Evolutionary conservation across 257 asterid species (phyloP).

Genomic region (Cynanchum wilfordii): DNA sequence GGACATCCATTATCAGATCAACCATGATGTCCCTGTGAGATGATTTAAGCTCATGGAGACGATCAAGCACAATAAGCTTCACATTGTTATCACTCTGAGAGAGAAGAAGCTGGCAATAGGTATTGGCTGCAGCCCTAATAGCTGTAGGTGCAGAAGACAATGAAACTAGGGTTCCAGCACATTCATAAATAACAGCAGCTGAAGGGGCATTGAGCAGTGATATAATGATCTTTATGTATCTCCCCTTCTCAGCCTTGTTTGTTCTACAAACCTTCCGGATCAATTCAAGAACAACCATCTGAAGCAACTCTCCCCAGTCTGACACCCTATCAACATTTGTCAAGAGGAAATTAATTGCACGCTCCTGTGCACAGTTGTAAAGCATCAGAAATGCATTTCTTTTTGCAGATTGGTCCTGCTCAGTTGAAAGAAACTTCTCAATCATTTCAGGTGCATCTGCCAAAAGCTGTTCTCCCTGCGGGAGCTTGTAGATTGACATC

Average conservation of each 20-base stretch:
- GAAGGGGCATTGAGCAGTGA: slow-evolving; percentile 76
- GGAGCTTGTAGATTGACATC: slow-evolving; percentile 83
- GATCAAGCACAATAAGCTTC: slow-evolving; percentile 84
- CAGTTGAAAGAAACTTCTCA: slow-evolving; percentile 70
- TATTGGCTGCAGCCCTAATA: slow-evolving; percentile 85
- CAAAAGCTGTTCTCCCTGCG: slow-evolving; percentile 85
- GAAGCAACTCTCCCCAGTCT: slow-evolving; percentile 89
- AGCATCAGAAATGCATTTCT: slow-evolving; percentile 96
- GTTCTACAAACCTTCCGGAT: slow-evolving; percentile 87
- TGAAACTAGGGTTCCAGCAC: slow-evolving; percentile 95
- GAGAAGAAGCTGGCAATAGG: slow-evolving; percentile 83
- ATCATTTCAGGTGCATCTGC: slow-evolving; percentile 96
- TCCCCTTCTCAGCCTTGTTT: slow-evolving; percentile 86
- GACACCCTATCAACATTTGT: slow-evolving; percentile 66
- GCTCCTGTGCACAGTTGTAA: slow-evolving; percentile 84
- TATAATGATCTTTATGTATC: slow-evolving; percentile 78
- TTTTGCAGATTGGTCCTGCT: slow-evolving; percentile 86
- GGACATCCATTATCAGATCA: slow-evolving; percentile 90
- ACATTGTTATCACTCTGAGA: slow-evolving; percentile 94
- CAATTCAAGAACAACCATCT: slow-evolving; percentile 90
- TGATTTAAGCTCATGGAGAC: slow-evolving; percentile 72
- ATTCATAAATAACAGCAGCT: slow-evolving; percentile 84
- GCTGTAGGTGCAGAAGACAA: slow-evolving; percentile 96
- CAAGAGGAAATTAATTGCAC: slow-evolving; percentile 72
- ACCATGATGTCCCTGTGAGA: slow-evolving; percentile 77